phyloP scores from a whole-genome alignment of 2,329 filamentous ascomycete species.

The Monilinia aucupariae region DNA sequence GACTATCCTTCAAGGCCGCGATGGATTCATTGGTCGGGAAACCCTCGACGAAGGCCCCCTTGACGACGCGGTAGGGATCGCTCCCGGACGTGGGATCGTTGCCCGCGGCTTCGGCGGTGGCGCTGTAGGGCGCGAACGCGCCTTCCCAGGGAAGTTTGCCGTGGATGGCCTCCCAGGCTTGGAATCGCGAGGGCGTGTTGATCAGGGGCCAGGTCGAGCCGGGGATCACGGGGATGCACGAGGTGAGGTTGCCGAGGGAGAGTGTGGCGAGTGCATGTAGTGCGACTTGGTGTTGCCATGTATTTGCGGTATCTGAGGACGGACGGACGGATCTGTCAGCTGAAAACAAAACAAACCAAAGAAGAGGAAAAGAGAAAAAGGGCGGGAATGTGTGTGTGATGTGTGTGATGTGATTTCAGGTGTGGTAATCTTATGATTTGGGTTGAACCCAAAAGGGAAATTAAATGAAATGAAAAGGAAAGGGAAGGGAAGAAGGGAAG shows the following conservation, averaged over 20 bases:
- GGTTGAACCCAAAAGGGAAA: no score
- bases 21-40: constrained; percentile 42
- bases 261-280: constrained; percentile 44
- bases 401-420: no score
- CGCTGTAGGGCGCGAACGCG: constrained; percentile 41
- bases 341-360: no score
- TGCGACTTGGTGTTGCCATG: constrained; percentile 43
- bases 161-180: constrained; percentile 42
- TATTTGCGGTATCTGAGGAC: constrained; percentile 37
- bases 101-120: constrained; percentile 39
- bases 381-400: no score
- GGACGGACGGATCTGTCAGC: constrained; percentile 1
- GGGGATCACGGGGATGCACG: constrained; percentile 45
- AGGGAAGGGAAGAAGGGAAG: no score
- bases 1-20: constrained; percentile 26
- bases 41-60: constrained; percentile 42
- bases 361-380: no score
- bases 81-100: constrained; percentile 42
- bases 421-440: no score
- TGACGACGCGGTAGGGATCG: constrained; percentile 39
- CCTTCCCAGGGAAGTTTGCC: constrained; percentile 44
- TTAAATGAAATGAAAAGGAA: no score
- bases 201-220: constrained; percentile 44
- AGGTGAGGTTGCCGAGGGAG: constrained; percentile 41
- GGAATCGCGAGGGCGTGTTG: constrained; percentile 41